Percentiles rank a stretch among this genome's conserved stretches.
These are phyloP conservation scores for Halenospora varia DNA, from an alignment of 495 filamentous ascomycete genomes.

Conservation along the genomic window DNA sequence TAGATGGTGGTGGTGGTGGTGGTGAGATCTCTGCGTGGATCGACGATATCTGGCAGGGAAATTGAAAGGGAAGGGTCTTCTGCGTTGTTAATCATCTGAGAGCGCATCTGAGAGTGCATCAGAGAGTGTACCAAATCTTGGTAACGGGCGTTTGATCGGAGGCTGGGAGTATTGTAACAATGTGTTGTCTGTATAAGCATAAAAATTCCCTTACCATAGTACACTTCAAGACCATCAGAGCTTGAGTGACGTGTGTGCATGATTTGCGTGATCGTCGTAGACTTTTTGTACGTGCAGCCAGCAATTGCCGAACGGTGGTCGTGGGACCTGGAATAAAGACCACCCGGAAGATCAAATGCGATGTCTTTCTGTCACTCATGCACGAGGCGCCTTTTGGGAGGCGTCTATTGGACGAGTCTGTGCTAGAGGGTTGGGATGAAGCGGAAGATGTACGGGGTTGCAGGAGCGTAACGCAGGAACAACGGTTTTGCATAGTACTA, in stretches of 20 bases:
- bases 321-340: background rate
- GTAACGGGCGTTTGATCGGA: conserved; percentile 14
- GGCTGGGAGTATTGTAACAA: background rate
- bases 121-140: conserved; percentile 2
- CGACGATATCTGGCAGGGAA: background rate
- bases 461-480: background rate
- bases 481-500: background rate
- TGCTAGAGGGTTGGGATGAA: background rate
- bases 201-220: conserved; percentile 4
- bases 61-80: background rate
- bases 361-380: background rate
- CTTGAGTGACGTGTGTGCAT: background rate
- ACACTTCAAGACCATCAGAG: background rate
- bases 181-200: conserved; percentile 4
- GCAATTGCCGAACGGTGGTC: background rate
- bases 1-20: background rate
- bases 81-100: conserved; percentile 2
- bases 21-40: background rate
- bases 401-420: background rate
- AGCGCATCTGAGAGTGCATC: too few species aligned
- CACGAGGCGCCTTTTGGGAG: background rate
- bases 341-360: conserved; percentile 4
- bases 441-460: background rate
- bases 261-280: background rate
- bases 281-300: background rate